Conservation (phyloP, 495 filamentous ascomycete species). For the Penicillium crystallinum region DNA sequence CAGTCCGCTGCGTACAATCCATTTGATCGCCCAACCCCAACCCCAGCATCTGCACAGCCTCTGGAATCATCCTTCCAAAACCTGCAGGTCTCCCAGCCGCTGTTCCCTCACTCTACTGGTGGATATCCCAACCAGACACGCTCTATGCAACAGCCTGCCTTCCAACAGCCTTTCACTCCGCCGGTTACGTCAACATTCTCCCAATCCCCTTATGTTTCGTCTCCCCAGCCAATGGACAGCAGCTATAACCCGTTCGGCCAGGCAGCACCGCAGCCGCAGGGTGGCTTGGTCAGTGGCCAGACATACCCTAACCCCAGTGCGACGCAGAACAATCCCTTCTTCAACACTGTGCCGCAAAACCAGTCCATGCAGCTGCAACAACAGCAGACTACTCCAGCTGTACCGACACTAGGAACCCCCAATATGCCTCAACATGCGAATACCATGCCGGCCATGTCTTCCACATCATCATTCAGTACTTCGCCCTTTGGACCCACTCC, state of each 20-base stretch:
- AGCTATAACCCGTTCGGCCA: conserved; percentile 67
- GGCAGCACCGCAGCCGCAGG: conserved; percentile 36
- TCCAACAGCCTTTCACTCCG: conserved; percentile 55
- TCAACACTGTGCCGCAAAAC: conserved; percentile 39
- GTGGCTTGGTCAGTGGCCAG: conserved; percentile 25
- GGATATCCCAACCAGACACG: conserved; percentile 58
- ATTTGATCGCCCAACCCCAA: conserved; percentile 51
- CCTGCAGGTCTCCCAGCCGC: conserved; percentile 62
- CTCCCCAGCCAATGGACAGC: conserved; percentile 38
- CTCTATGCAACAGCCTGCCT: conserved; percentile 38
- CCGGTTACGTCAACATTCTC: conserved; percentile 51
- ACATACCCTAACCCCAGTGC: conserved; percentile 26
- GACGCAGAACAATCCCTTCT: conserved; percentile 50
- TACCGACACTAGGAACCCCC: conserved; percentile 28
- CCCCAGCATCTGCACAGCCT: conserved; percentile 48
- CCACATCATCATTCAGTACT: conserved; percentile 28
- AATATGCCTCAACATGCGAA: conserved; percentile 36
- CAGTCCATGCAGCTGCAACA: conserved; percentile 20
- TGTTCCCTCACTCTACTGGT: conserved; percentile 83
- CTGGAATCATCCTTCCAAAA: conserved; percentile 67
- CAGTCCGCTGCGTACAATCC: conserved; percentile 52
- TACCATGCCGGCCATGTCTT: conserved; percentile 37
- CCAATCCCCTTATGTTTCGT: conserved; percentile 44
- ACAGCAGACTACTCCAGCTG: conserved; percentile 23
- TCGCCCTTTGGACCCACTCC: conserved; percentile 37